These are phyloP conservation scores for Beauveria varroae DNA, from an alignment of 2,329 filamentous ascomycete genomes.

Conservation along the genomic window DNA sequence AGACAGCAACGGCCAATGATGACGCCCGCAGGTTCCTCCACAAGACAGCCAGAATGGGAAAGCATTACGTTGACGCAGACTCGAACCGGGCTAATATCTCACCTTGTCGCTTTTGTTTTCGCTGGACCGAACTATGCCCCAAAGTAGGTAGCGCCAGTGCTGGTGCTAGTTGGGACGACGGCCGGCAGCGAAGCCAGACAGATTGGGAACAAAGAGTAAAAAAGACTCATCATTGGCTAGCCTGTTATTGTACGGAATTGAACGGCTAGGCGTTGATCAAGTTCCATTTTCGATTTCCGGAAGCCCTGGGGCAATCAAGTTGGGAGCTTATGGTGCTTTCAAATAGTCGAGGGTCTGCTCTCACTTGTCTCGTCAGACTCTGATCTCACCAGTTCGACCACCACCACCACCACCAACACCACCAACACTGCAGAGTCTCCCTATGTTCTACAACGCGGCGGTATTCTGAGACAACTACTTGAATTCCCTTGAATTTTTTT, in stretches of 20 bases:
- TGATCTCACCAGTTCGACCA: background rate
- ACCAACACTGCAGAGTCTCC: too few relatives aligned
- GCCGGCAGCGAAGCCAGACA: too few relatives aligned
- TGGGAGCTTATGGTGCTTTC: background rate
- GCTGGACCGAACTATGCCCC: background rate
- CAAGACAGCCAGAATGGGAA: background rate
- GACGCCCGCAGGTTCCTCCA: background rate
- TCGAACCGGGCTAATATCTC: constrained; percentile 6
- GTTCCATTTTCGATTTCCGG: constrained; percentile 2
- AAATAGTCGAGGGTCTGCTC: constrained; percentile 5
- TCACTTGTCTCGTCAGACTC: background rate
- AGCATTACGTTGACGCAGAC: constrained; percentile 1
- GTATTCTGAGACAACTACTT: background rate
- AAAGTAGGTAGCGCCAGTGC: background rate
- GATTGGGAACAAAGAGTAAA: background rate
- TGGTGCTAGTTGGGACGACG: background rate
- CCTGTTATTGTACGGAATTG: constrained; percentile 2
- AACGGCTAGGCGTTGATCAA: constrained; percentile 7
- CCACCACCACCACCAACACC: background rate
- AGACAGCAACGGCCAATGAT: background rate
- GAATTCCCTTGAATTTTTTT: background rate
- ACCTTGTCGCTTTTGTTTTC: background rate
- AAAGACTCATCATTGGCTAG: background rate
- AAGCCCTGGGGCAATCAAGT: background rate
- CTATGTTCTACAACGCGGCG: background rate